Evolutionary conservation across 164 flowering plant species (phyloP), one percentile per base, ranked within the genome.

Genomic region (Macadamia tetraphylla): DNA sequence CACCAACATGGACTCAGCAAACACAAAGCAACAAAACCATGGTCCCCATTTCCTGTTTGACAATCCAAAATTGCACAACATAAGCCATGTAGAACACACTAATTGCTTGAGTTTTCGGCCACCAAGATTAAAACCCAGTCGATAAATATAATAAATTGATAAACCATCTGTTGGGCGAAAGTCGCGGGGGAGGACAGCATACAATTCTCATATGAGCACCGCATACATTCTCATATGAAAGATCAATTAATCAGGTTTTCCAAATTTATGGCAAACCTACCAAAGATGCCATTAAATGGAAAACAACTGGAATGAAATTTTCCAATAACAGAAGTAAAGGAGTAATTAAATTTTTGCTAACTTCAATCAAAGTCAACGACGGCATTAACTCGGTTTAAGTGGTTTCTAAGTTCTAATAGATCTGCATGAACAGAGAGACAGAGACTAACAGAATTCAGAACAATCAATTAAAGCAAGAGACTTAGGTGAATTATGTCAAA

Each of bases 1-100:
- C 85, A 77, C 71, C 31, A 30, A 31, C 59, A 73, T 67, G 57
- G 72, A 74, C 64, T 77, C 82, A 78, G 62, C 76, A 82, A 65
- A 51, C 61, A 40, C 73, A 60, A 64, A 64, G 42, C 66, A 60
- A 59, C 66, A 68, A n/a, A 60, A 64, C 12, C 56, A 65, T 44
- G 30, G 15, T 55, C 67, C 56, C 43, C 71, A 71, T 74, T 64
- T 61, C 71, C 64, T 53, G 53, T 67, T 17, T 49, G 64, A 55
- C 46, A 60, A 53, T 42, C 14, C 31, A 46, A 57, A 43, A 70
- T 29, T 9, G 48, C 46, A 14, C 42, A 60, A 57, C 9, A 30
- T 43, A 63, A 30, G 67, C 67, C 73, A 64, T 58, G 58, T 35
- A 61, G 49, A 30, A 46, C 60, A 70, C 60, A 71, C 65, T 6